These are phyloP conservation scores for Pseudocercospora crystallina DNA, from an alignment of 2,329 filamentous ascomycete genomes.

Conservation along the genomic window DNA sequence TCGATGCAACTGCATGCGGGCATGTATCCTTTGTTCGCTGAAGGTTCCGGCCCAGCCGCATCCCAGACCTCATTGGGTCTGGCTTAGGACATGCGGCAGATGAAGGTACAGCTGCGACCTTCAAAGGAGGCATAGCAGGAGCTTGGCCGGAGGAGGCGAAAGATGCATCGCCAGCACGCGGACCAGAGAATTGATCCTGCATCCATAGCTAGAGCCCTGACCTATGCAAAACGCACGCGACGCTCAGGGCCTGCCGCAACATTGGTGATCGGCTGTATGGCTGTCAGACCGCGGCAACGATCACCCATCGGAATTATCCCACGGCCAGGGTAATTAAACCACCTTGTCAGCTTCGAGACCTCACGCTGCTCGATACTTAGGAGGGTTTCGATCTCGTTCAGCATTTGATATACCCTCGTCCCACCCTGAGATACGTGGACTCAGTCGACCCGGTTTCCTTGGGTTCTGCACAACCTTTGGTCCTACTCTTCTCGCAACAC, in stretches of 20 bases:
- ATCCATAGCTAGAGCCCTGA: slow-evolving; percentile 6
- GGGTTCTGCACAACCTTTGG: not conserved
- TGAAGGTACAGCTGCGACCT: slow-evolving; percentile 1
- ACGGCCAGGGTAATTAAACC: slow-evolving; percentile 7
- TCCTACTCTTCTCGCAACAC: no score
- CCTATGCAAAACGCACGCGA: slow-evolving; percentile 10
- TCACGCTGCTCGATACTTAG: not conserved
- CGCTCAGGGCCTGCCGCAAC: slow-evolving; percentile 5
- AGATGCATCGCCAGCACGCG: slow-evolving; percentile 5
- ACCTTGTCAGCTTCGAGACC: slow-evolving; percentile 4
- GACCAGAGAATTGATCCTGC: slow-evolving; percentile 13
- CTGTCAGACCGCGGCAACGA: slow-evolving; percentile 9
- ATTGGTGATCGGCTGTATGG: slow-evolving; percentile 9
- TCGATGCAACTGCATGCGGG: slow-evolving; percentile 20
- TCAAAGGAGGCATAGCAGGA: slow-evolving; percentile 9
- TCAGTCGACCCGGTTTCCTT: not conserved
- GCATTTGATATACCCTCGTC: slow-evolving; percentile 5
- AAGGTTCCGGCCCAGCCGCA: slow-evolving; percentile 16
- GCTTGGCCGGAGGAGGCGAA: slow-evolving; percentile 7
- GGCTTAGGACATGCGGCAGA: slow-evolving; percentile 9
- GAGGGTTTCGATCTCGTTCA: not conserved
- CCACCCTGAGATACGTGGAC: slow-evolving; percentile 1
- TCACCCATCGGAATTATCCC: not conserved
- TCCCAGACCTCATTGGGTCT: slow-evolving; percentile 13
- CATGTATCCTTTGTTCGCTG: slow-evolving; percentile 14